Evolutionary conservation across 345 rosid genomes (phyloP).

Genomic region (Hevea brasiliensis): DNA sequence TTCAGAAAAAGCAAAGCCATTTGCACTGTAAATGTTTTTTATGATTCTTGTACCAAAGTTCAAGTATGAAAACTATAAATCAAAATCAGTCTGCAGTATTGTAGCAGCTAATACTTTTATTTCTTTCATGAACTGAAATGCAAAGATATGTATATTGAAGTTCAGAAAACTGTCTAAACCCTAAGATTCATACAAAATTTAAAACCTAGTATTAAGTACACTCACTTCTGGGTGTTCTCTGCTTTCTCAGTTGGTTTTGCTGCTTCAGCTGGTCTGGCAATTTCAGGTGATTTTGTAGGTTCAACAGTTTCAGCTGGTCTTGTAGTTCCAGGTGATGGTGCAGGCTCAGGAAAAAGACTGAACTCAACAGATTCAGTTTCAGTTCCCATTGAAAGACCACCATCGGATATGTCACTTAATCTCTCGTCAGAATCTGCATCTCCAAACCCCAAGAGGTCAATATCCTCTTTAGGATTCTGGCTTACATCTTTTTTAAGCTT

Average conservation of each 20-base stretch:
- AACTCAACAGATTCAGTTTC: conserved; percentile 88
- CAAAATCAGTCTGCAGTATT: background rate
- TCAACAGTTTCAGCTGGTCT: conserved; percentile 7
- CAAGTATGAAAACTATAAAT: background rate
- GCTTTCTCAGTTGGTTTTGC: conserved; percentile 29
- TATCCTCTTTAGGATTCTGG: conserved; percentile 50
- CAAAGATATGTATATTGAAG: no score
- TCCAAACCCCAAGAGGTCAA: conserved; percentile 70
- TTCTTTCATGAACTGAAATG: no score
- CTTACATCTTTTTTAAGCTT: conserved; percentile 34
- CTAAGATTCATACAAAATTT: background rate
- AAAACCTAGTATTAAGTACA: conserved; percentile 7
- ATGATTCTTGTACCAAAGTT: background rate
- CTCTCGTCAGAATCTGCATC: conserved; percentile 80
- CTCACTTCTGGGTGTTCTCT: conserved; percentile 51
- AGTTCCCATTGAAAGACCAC: conserved; percentile 90
- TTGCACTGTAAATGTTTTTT: background rate
- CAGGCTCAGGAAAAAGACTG: conserved; percentile 69
- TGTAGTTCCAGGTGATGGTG: background rate
- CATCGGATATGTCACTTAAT: conserved; percentile 90
- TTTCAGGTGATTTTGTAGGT: conserved; percentile 3
- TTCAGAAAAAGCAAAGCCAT: background rate
- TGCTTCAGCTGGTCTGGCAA: background rate
- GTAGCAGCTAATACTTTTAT: background rate
- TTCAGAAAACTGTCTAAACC: background rate